A percentile compares a stretch with the other conserved stretches of the same genome.
Conservation (phyloP, 495 filamentous ascomycete genomes). For the Daldinia loculata region DNA sequence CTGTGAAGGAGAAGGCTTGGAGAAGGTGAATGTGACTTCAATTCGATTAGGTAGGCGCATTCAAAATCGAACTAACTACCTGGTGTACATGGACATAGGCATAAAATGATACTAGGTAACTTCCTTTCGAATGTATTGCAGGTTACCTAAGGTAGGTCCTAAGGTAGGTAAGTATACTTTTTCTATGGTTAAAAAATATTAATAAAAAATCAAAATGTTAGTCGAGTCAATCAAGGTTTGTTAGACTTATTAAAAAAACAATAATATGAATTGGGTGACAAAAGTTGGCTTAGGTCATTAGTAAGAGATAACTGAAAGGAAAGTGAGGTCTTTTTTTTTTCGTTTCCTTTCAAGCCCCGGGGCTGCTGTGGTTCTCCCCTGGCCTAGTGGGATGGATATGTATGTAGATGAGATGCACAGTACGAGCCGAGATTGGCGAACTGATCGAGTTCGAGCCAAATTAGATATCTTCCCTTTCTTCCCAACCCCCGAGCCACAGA, state of each 20-base stretch:
- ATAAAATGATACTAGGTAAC: not conserved
- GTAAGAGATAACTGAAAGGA: not conserved
- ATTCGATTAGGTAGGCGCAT: constrained; percentile 14
- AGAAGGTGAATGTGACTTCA: constrained; percentile 8
- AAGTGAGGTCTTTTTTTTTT: not conserved
- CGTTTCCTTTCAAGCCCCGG: constrained; percentile 6
- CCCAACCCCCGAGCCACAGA: constrained; percentile 13
- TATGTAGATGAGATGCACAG: constrained; percentile 35
- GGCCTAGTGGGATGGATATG: constrained; percentile 9
- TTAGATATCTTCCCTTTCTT: constrained; percentile 21
- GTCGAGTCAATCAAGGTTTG: not conserved
- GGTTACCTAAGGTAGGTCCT: no score
- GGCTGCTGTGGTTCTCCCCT: constrained; percentile 21
- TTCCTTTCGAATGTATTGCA: not conserved
- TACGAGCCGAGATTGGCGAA: constrained; percentile 24
- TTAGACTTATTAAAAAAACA: not conserved
- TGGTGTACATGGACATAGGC: not conserved
- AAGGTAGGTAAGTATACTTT: no score
- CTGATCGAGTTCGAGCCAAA: constrained; percentile 8
- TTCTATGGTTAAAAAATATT: no score
- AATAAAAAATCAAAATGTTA: not conserved
- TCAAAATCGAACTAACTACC: constrained; percentile 2
- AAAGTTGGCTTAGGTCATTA: not conserved
- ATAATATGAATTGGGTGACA: not conserved
- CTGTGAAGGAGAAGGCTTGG: constrained; percentile 15